Evolutionary conservation across 2,329 filamentous ascomycete genomes (phyloP), one percentile per base, ranked within the genome.

Genomic region (Biscogniauxia marginata): DNA sequence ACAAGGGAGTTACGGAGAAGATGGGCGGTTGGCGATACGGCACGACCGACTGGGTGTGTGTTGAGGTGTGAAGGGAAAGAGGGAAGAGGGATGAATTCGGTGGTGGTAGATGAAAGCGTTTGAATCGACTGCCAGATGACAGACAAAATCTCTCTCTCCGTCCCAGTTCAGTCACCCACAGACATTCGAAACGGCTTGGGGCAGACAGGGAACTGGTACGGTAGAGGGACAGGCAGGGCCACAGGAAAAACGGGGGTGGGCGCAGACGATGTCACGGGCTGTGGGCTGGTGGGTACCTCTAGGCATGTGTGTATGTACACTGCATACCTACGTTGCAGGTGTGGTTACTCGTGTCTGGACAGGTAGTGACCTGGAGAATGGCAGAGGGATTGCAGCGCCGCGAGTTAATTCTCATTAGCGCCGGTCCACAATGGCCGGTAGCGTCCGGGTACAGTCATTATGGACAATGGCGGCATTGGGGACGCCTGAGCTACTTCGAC

Each of bases 391-490:
- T 61, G 59, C 57, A 63, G 52, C 53, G 49, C 54, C 34, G 46
- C 50, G 46, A 50, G n/a, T 24, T 23, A 62, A 57, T 53, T 57
- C 55, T 55, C 20, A 22, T 49, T 63, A 63, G 61, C 57, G 48
- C 44, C 44, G 50, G 50, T 49, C 53, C 56, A 43, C 47, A 56
- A 49, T 57, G 55, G 50, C 49, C 55, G 54, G 63, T 67, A 67
- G 53, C 59, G 30, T 52, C 61, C 57, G 60, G 60, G 65, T 67
- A 66, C 55, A 63, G 57, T 58, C 62, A 63, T 60, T 58, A 60
- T 61, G 52, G 53, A 54, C 59, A 64, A 66, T 66, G 61, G 63
- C 61, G 55, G 61, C 62, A 61, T 62, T 57, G 58, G 60, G 58
- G 60, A 62, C 62, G 56, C 61, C 57, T 53, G 56, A 54, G 61